Base-by-base conservation (phyloP, 2,329 filamentous ascomycete genomes). In the Penicillium aurantiogriseum region DNA sequence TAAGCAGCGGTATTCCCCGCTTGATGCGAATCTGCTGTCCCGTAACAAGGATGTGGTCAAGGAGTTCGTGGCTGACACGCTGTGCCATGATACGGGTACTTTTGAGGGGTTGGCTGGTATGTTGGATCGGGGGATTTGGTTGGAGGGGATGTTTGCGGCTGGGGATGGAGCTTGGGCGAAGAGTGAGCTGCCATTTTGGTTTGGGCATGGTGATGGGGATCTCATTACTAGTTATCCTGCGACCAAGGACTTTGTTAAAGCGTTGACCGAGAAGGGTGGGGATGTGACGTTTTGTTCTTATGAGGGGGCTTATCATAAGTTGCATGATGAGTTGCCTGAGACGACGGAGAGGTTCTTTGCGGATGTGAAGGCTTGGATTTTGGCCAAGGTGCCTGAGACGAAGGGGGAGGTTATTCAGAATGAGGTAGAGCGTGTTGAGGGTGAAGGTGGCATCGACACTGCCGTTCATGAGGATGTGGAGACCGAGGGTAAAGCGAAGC, bases 81-180 rank as follows among this genome's bases (percentile, higher is more conserved):
- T 96, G 51, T 86, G 87, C 73, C 92, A 96, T 75, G 83, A 93
- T 73, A 93, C 86, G 2, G 92, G 91, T 36, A 96, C 92, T 7
- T 80, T 96, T n/a, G 88, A 92, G 72, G 90, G 90, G 0, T 72
- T 96, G 35, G 83, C 88, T 0, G 87, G 85, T 0, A 82, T 96
- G 82, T 77, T 97, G 62, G 90, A 95, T 71, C 84, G 92, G 27
- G 88, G 88, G 1, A 76, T 76, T 5, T 80, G 80, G 52, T 75
- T 96, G 59, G 76, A 84, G 3, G 80, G 77, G 50, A 74, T 85
- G 31, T 76, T 55, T 25, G 39, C 38, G 3, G 61, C 61, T 33
- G 61, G 63, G 45, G 49, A 33, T 62, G 61, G 42, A 54, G 65
- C 44, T 70, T 57, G 54, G 54, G 59, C 65, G 78, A 63, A 60